Base-by-base conservation (phyloP, 225 moss, liverwort and hornwort species). In the Takakia lepidozioides region DNA sequence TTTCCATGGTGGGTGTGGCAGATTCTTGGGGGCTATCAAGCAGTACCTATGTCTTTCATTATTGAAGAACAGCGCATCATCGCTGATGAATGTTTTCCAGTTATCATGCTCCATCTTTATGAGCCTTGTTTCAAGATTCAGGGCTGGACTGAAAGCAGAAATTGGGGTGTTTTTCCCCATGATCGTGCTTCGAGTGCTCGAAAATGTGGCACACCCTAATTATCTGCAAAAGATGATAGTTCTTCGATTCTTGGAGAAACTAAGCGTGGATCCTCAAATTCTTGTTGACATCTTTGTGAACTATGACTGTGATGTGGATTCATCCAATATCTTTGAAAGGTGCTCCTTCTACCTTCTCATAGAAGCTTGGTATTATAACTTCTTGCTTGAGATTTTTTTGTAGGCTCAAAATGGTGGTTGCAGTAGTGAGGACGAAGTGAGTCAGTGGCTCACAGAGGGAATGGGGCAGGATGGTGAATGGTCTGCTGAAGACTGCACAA, bases 21-120 rank as follows among this genome's bases (percentile, higher is more conserved):
- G 98, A 61, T 99, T 99, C 68, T 49, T 99, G 65, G 98, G 98
- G 55, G 98, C 98, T 63, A 99, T 99, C 72, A 99, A 99, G 64
- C 98, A 99, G 58, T 99, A 99, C 44, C 58, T 99, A 9, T 99
- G 98, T 60, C 85, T 99, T 57, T 99, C 98, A 18, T 66, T 99
- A 35, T 55, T 99, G 60, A 99, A 99, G 53, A 99, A 99, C 39
- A 91, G 91, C 65, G 98, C 91, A 24, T 87, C 91, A n/a, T 75
- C 91, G 14, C 74, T 91, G 87, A 99, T 99, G 91, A 99, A 79
- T 46, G 78, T 99, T 25, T 99, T 85, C 58, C 98, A 99, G 76
- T 86, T 99, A 29, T 99, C 98, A 18, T 99, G 98, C 66, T 99
- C 98, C 27, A 99, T 99, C 52, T 99, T 99, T 63, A 99, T 99